A percentile compares a stretch with the other conserved stretches of the same genome.
These are phyloP conservation scores for Micractinium sp. DNA, from an alignment of 139 green algal genomes.

Conservation along the genomic window DNA sequence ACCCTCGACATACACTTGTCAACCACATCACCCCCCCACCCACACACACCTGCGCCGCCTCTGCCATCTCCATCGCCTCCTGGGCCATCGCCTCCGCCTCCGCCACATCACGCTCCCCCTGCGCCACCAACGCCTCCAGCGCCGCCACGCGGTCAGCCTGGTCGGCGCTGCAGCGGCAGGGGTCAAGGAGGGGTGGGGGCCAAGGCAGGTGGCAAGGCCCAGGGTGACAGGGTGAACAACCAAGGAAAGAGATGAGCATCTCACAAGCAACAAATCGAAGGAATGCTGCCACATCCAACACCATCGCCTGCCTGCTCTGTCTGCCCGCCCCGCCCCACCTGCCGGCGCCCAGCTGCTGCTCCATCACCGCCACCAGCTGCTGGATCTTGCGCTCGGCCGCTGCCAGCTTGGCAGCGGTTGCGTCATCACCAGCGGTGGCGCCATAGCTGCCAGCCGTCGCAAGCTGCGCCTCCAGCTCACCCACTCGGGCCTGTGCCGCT, in stretches of 20 bases:
- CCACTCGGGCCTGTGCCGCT: neutral
- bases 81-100: constrained; percentile 38
- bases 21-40: neutral
- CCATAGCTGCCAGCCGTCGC: neutral
- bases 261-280: neutral
- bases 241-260: neutral
- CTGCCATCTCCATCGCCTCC: constrained; percentile 43
- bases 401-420: constrained; percentile 17
- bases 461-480: constrained; percentile 22
- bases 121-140: constrained; percentile 21
- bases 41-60: constrained; percentile 25
- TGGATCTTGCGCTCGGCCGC: constrained; percentile 25
- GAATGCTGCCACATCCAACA: neutral
- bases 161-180: neutral
- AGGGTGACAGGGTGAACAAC: neutral
- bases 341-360: neutral
- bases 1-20: too few relatives aligned
- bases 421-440: neutral
- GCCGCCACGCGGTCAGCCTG: constrained; percentile 5
- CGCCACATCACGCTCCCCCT: neutral
- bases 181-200: neutral
- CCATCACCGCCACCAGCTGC: constrained; percentile 24
- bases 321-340: neutral
- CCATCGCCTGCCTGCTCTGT: neutral
- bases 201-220: neutral